Conservation (phyloP, 345 rosid genomes). For the Barbarea vulgaris region DNA sequence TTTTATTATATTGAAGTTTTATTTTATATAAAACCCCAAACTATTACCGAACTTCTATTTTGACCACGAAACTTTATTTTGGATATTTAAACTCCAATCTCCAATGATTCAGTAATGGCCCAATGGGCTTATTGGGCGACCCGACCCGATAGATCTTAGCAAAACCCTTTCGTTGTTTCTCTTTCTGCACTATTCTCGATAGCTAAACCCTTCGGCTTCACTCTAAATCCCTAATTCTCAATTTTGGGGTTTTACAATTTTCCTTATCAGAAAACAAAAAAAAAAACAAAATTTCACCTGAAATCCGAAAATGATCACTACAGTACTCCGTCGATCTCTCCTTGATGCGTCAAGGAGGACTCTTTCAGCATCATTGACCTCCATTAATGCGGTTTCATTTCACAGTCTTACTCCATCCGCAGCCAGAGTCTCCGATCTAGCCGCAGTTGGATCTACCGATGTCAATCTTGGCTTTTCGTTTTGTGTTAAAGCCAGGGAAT, state of each 20-base stretch:
- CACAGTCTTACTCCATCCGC: slow-evolving; percentile 27
- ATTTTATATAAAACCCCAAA: background rate
- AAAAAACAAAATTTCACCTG: background rate
- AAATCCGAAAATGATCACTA: slow-evolving; percentile 35
- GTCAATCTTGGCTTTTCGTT: background rate
- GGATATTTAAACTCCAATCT: background rate
- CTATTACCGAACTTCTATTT: background rate
- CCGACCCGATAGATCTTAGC: background rate
- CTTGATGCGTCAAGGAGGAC: slow-evolving; percentile 25
- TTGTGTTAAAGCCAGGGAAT: slow-evolving; percentile 34
- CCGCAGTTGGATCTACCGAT: background rate
- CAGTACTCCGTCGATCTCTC: slow-evolving; percentile 34
- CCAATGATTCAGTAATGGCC: background rate
- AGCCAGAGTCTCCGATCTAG: slow-evolving; percentile 25
- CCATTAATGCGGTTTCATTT: slow-evolving; percentile 5
- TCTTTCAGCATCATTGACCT: slow-evolving; percentile 18
- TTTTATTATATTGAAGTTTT: background rate
- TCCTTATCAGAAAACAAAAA: background rate
- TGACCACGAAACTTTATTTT: background rate
- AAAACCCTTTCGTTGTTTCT: background rate
- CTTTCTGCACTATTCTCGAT: background rate
- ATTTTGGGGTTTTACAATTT: slow-evolving; percentile 23
- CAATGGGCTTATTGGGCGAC: background rate
- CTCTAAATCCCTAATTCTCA: slow-evolving; percentile 43
- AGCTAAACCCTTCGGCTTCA: slow-evolving; percentile 20